These are phyloP conservation scores for Lunasporangiospora selenospora DNA, from an alignment of 192 early-diverging fungal genomes.

Conservation along the genomic window DNA sequence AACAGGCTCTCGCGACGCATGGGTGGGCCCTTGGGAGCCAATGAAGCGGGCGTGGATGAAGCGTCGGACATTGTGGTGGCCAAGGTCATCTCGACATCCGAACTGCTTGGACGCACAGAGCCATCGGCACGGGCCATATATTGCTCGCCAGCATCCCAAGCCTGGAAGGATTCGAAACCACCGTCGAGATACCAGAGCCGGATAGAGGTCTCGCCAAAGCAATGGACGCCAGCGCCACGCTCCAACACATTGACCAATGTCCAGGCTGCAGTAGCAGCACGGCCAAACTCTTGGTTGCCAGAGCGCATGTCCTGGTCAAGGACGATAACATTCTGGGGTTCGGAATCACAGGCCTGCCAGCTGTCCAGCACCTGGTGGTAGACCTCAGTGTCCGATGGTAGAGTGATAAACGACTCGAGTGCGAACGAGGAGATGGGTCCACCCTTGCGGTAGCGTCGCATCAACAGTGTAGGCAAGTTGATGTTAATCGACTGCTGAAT, in stretches of 20 bases:
- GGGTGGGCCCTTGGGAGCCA: constrained; percentile 15
- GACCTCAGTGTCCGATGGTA: constrained; percentile 52
- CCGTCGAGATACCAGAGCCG: constrained; percentile 56
- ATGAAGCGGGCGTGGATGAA: neutral
- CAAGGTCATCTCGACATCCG: constrained; percentile 29
- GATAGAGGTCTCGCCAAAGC: constrained; percentile 16
- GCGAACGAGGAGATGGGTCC: constrained; percentile 55
- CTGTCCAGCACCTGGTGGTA: constrained; percentile 46
- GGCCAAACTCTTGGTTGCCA: constrained; percentile 48
- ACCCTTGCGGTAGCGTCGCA: constrained; percentile 56
- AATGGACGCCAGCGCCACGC: constrained; percentile 20
- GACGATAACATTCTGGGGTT: constrained; percentile 45
- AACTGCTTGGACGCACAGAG: neutral
- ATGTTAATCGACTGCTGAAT: constrained; percentile 58
- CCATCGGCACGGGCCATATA: constrained; percentile 10
- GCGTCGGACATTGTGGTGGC: constrained; percentile 3
- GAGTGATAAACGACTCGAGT: constrained; percentile 61
- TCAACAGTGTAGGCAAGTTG: constrained; percentile 57
- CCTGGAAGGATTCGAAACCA: constrained; percentile 56
- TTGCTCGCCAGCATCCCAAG: constrained; percentile 41
- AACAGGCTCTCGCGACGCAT: constrained; percentile 48
- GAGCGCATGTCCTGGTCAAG: constrained; percentile 57
- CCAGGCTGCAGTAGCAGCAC: constrained; percentile 52
- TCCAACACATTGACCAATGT: constrained; percentile 58
- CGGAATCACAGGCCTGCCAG: constrained; percentile 7